Evolutionary conservation across 345 rosid species (phyloP), one percentile per base, ranked within the genome.

Genomic region (Dipteronia dyeriana): DNA sequence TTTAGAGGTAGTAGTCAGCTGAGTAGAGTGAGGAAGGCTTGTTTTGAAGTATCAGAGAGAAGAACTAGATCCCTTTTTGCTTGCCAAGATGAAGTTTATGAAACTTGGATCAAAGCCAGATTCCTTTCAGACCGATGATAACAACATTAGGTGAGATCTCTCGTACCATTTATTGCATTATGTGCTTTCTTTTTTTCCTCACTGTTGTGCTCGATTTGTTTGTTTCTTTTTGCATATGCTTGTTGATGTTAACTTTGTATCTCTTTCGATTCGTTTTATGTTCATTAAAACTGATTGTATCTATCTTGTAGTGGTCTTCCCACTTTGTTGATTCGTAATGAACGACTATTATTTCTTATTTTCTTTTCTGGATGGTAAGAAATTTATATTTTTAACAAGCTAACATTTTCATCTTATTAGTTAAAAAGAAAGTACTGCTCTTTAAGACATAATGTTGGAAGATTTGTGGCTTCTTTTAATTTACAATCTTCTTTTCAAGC

Each of bases 81-180:
- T 75, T 76, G 73, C 47, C 74, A 88, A 86, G 77, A 94, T 94
- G 98, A 94, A 92, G 97, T 94, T 94, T 63, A 94, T 94, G 98
- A 94, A 94, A 79, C 90, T 94, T 68, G 97, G 98, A 76, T 94
- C 98, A 0, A 94, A 92, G 85, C 88, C 90, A 10, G 95, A 94
- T 83, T 79, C 90, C 9, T 84, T 94, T 63, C 94, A 91, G 84
- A 79, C 82, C 0, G 89, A 90, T 79, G 86, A 69, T 16, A 81
- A 83, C 67, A 76, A 79, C 82, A 66, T 78, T 67, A 85, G 91
- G 94, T 88, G 75, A 84, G 85, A 76, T 61, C 70, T 39, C 73
- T 64, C 63, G 34, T 62, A 69, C 59, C 62, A 34, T 78, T 67
- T 39, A 59, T 26, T 29, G 1, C 41, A 4, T 26, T 68, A 4